A percentile compares a stretch with the other conserved stretches of the same genome.
Evolutionary conservation across 257 asterid genomes (phyloP).

Genomic region (Nemophila menziesii): DNA sequence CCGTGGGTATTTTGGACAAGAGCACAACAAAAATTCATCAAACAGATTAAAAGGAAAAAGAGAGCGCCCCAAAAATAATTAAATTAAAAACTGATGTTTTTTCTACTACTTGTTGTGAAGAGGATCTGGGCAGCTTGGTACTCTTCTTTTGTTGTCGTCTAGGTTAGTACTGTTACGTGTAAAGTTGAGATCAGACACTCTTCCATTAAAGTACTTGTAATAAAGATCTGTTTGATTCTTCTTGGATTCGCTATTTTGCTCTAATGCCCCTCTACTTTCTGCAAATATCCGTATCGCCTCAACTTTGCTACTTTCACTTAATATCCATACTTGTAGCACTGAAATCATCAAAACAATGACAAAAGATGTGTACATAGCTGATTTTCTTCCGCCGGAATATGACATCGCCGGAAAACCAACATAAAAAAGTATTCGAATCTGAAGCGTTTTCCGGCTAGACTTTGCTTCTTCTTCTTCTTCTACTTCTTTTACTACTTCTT

Average conservation of each 20-base stretch:
- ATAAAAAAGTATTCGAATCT: constrained; percentile 18
- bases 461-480: neutral
- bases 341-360: constrained; percentile 24
- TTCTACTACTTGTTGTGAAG: constrained; percentile 57
- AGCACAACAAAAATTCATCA: constrained; percentile 10
- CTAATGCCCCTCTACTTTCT: constrained; percentile 12
- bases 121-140: constrained; percentile 95
- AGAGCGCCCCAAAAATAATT: neutral
- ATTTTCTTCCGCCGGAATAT: constrained; percentile 36
- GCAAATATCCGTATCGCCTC: constrained; percentile 50
- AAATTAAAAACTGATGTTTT: neutral
- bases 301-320: constrained; percentile 21
- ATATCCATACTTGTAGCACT: constrained; percentile 24
- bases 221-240: constrained; percentile 32
- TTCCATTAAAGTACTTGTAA: constrained; percentile 26
- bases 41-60: neutral
- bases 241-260: constrained; percentile 5
- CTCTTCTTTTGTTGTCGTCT: constrained; percentile 47
- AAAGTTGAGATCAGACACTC: constrained; percentile 17
- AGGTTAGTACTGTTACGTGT: constrained; percentile 28
- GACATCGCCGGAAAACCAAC: constrained; percentile 47
- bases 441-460: constrained; percentile 4
- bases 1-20: constrained; percentile 70
- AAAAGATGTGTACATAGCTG: constrained; percentile 14
- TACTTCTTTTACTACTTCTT: neutral